Evolutionary conservation across 1,139 yeast genomes (phyloP).

Genomic region (Magnusiomyces suaveolens): DNA sequence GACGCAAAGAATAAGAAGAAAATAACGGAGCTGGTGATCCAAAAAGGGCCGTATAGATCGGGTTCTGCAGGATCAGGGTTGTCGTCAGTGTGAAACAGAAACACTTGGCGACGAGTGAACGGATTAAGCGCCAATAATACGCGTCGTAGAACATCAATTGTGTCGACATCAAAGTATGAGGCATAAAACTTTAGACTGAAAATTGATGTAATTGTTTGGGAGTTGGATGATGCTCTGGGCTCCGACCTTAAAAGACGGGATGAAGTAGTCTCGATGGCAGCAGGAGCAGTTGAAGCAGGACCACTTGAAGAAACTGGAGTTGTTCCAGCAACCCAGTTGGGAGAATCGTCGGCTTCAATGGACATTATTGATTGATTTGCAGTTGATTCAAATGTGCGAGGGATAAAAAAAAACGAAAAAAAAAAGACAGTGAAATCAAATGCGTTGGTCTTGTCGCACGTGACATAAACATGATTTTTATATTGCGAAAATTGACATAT

Average conservation of each 20-base stretch:
- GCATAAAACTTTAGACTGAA: slow-evolving; percentile 50
- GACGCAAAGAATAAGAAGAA: slow-evolving; percentile 65
- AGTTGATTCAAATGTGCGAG: too few species aligned
- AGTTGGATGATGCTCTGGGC: not conserved
- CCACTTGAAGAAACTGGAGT: not conserved
- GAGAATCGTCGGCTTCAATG: not conserved
- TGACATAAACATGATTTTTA: too few species aligned
- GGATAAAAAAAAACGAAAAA: too few species aligned
- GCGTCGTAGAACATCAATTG: slow-evolving; percentile 42
- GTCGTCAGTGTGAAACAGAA: slow-evolving; percentile 25
- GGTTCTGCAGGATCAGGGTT: slow-evolving; percentile 29
- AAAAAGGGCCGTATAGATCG: slow-evolving; percentile 72
- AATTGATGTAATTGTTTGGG: slow-evolving; percentile 20
- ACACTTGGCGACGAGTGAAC: slow-evolving; percentile 21
- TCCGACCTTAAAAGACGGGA: not conserved
- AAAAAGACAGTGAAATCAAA: not conserved
- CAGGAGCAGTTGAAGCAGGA: not conserved
- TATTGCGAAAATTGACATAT: too few species aligned
- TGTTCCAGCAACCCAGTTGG: not conserved
- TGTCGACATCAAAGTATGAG: slow-evolving; percentile 54
- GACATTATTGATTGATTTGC: too few species aligned
- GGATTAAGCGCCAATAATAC: slow-evolving; percentile 33
- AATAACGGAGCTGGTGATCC: slow-evolving; percentile 76
- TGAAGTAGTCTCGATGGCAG: not conserved
- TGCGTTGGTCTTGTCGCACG: too few species aligned